phyloP scores from a whole-genome alignment of 2,329 filamentous ascomycete genomes.

The Epichloe coenophiala region DNA sequence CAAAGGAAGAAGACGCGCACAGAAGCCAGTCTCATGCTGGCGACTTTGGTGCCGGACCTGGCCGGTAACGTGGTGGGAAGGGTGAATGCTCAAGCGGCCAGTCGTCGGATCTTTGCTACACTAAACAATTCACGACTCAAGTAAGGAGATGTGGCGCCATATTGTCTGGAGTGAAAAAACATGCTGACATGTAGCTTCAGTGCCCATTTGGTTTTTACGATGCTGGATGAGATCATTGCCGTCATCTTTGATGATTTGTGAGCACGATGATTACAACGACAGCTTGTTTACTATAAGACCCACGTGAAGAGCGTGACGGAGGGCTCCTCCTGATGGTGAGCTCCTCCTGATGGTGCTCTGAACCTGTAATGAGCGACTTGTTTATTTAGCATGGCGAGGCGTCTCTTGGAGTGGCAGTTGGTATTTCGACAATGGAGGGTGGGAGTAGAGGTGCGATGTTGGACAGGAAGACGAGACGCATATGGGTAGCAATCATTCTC shows the following conservation, averaged over 20 bases:
- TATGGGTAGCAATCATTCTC: background rate
- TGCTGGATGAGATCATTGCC: slow-evolving; percentile 56
- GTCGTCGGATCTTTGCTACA: slow-evolving; percentile 75
- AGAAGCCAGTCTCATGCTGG: slow-evolving; percentile 80
- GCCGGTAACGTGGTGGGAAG: slow-evolving; percentile 87
- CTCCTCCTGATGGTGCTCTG: background rate
- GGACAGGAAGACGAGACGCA: background rate
- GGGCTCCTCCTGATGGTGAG: no score
- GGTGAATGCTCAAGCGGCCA: slow-evolving; percentile 81
- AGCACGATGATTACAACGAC: background rate
- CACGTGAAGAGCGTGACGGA: background rate
- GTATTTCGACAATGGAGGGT: background rate
- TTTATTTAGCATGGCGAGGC: slow-evolving; percentile 3
- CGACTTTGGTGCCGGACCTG: slow-evolving; percentile 79
- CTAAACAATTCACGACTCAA: slow-evolving; percentile 86
- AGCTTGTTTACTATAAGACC: background rate
- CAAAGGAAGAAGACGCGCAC: slow-evolving; percentile 72
- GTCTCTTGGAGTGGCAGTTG: background rate
- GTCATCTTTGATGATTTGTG: slow-evolving; percentile 42
- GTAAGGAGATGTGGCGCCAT: slow-evolving; percentile 33
- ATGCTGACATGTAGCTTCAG: slow-evolving; percentile 19
- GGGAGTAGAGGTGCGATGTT: background rate
- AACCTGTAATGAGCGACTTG: background rate
- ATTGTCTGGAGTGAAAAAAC: background rate
- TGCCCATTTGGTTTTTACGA: slow-evolving; percentile 55